Evolutionary conservation across 2,329 filamentous ascomycete genomes (phyloP), one percentile per base, ranked within the genome.

Genomic region (Thielaviopsis musarum): DNA sequence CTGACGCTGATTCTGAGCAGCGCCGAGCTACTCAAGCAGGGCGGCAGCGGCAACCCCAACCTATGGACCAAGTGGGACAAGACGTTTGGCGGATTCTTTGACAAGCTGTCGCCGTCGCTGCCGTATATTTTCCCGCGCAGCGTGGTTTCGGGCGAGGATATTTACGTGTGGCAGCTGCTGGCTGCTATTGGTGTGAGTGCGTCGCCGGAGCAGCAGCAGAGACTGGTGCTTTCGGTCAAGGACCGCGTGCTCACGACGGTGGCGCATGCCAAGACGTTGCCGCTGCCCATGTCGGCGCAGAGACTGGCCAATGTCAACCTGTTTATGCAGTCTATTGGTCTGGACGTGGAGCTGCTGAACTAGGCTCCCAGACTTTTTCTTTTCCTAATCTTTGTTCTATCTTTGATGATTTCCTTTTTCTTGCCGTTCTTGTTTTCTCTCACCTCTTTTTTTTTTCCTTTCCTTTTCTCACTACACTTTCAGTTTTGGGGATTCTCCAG

Each of bases 231-330:
- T 67, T 91, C 90, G 49, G 93, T 98, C 66, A 98, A 97, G 80
- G 93, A 98, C 67, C 85, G 91, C 58, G 93, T 98, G 61, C 94
- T 97, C 81, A 91, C 95, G 69, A 97, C 93, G 0, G 89, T 98
- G 12, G 77, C 80, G 30, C 82, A 95, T 57, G 86, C 88, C 66
- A 96, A 95, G 77, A 91, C 88, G 1, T 77, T 98, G 38, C 91
- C 93, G 19, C 79, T 84, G 17, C 87, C 93, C 60, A 88, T 97
- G 83, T 84, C 87, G 13, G 83, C 83, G 62, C 84, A 88, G 69
- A 84, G 91, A 62, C 76, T 95, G 61, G 85, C 86, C 61, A 95
- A 95, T 68, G 93, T 98, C 65, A 98, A 98, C 70, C 75, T 98
- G 59, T 98, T 98, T 71, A 96, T 98, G 91, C 86, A 90, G 67